Base-by-base conservation (phyloP, 805 yeast species). In the Cyberlindnera maritima region DNA sequence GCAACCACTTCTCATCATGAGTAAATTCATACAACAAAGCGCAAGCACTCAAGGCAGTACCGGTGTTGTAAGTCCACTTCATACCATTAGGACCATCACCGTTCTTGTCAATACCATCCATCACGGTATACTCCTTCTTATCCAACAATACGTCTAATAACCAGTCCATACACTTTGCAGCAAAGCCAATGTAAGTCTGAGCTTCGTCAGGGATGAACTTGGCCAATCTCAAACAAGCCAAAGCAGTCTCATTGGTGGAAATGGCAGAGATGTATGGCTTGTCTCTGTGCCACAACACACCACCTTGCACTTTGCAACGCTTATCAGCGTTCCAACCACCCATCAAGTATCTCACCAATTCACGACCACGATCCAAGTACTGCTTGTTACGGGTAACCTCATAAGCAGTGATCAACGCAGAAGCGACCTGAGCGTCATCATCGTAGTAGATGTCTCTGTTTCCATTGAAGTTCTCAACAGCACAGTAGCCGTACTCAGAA, bases 351-450 rank as follows among this genome's bases (percentile, higher is more conserved):
- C 79, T 62, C 46, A 76, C 81, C 55, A 81, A 68, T 52, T 80
- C 85, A 41, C 79, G 69, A 8, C 81, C 85, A 54, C 70, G 69
- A 54, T 76, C 80, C 50, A 84, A 66, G 58, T 70, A 80, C 39
- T 67, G 66, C 54, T 66, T 66, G 51, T 82, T 76, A 2, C 76
- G 77, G 1, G 88, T 81, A 20, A 80, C 87, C 57, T 83, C 89
- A 58, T 79, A 83, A 2, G 87, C 86, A 3, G 81, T 74, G 47
- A 85, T 66, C 54, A 81, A 69, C 3, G 83, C 84, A 55, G 81
- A 71, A 14, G 85, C 83, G 13, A 83, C 79, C 60, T 84, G 91
- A 2, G 90, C 91, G 59, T 83, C 85, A 58, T 84, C 91, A 58
- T 84, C 89, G 52, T 80, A 80, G 62, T 83, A 83, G 35, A 84